Evolutionary conservation across 345 rosid species (phyloP), one percentile per base, ranked within the genome.

Genomic region (Lumnitzera littorea): DNA sequence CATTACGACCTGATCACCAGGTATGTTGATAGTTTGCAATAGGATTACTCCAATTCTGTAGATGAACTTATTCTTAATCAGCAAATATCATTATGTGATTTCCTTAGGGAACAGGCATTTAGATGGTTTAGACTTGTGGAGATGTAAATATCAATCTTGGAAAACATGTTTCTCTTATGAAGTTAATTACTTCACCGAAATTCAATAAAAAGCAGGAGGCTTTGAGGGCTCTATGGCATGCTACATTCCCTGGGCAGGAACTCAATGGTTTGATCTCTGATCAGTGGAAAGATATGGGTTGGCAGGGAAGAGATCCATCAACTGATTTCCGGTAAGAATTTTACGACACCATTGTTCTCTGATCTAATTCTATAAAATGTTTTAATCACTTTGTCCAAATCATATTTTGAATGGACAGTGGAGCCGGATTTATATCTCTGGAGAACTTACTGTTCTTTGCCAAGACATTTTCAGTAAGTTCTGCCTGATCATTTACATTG

Each of bases 271-370:
- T 91, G 67, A 71, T 83, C 62, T 89, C 98, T 50, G 88, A 91
- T 31, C 96, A 92, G 48, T 92, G 98, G 98, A 91, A 91, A 71
- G 80, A 85, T 66, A 91, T 91, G 98, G 96, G 98, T 49, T 91
- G 96, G 96, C 98, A 91, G 68, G 98, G 98, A 67, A 85, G 61
- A 76, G 95, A 91, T 82, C 98, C 98, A 66, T 87, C 96, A 11
- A 91, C 96, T 47, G 96, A 91, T 74, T 91, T 91, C 77, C 86
- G 97, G 97, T 91, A 29, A 8, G 60, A 52, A 46, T 46, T 24
- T 10, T 46, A 41, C 9, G 23, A 11, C 55, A 54, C 23, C 9
- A 31, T 31, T 31, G 23, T 20, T 53, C 15, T 53, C 25, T 53
- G 24, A 12, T 12, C 55, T 52, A 2, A 16, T 52, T 13, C 23